A percentile compares a stretch with the other conserved stretches of the same genome.
These are phyloP conservation scores for Trichosporon asahii DNA, from an alignment of 1,284 basidiomycete genomes.

Conservation along the genomic window DNA sequence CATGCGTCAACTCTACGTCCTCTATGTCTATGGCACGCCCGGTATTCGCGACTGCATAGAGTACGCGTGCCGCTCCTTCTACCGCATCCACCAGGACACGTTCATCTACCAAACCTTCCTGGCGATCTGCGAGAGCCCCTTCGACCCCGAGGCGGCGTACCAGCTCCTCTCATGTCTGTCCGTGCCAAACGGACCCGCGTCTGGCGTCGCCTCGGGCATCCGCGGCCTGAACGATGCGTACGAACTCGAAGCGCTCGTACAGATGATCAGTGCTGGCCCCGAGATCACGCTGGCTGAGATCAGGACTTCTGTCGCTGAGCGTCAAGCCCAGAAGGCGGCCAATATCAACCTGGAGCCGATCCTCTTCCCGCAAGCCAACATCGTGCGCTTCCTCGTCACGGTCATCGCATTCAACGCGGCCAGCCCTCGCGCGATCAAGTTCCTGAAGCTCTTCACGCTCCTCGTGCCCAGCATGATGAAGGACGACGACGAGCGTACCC, in stretches of 20 bases:
- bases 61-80: constrained; percentile 68
- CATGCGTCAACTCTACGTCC: constrained; percentile 65
- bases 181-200: constrained; percentile 16
- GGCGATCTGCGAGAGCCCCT: constrained; percentile 60
- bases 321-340: constrained; percentile 53
- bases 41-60: constrained; percentile 65
- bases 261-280: constrained; percentile 51
- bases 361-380: constrained; percentile 62
- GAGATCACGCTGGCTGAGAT: constrained; percentile 56
- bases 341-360: constrained; percentile 62
- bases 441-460: constrained; percentile 62
- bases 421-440: constrained; percentile 64
- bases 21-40: constrained; percentile 61
- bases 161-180: constrained; percentile 34
- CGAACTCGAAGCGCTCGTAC: constrained; percentile 68
- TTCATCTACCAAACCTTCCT: constrained; percentile 70
- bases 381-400: constrained; percentile 69
- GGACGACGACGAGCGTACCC: constrained; percentile 38
- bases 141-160: constrained; percentile 55
- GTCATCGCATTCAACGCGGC: constrained; percentile 73
- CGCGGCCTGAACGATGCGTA: constrained; percentile 63
- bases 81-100: constrained; percentile 67
- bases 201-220: constrained; percentile 60
- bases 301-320: constrained; percentile 62
- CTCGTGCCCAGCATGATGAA: constrained; percentile 62